Conservation (phyloP, 768 basidiomycete species). For the Lentinula sp. region DNA sequence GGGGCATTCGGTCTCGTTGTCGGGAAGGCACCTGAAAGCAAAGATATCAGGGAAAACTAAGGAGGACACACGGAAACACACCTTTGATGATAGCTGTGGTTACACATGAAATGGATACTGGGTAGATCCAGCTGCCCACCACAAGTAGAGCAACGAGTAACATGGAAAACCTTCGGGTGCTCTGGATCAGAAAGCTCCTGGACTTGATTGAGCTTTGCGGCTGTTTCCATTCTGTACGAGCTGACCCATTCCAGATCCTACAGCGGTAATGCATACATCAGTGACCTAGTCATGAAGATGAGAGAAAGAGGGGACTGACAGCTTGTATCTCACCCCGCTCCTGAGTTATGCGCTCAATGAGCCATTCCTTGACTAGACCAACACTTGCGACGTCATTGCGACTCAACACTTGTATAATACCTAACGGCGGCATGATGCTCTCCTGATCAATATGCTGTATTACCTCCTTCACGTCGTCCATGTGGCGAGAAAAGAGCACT, state of each 20-base stretch:
- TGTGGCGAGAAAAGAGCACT: constrained; percentile 65
- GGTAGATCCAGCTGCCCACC: constrained; percentile 88
- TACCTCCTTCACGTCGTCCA: constrained; percentile 62
- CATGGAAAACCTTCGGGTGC: constrained; percentile 86
- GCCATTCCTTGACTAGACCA: constrained; percentile 88
- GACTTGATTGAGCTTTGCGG: constrained; percentile 74
- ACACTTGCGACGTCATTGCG: constrained; percentile 88
- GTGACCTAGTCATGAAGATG: neutral
- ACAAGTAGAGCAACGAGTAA: constrained; percentile 89
- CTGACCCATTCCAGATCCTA: constrained; percentile 83
- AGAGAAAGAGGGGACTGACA: constrained; percentile 37
- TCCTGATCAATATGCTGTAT: constrained; percentile 77
- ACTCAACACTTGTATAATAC: constrained; percentile 82
- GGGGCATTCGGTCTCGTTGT: constrained; percentile 88
- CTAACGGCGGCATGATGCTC: constrained; percentile 82
- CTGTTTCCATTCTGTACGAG: constrained; percentile 88
- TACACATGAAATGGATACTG: constrained; percentile 96
- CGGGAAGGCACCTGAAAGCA: constrained; percentile 68
- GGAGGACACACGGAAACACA: constrained; percentile 22
- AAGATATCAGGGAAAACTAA: neutral
- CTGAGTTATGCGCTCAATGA: constrained; percentile 71
- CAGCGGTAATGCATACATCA: neutral
- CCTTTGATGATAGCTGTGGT: constrained; percentile 96
- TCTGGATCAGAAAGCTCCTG: constrained; percentile 73
- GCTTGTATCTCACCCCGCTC: constrained; percentile 73